Percentiles rank a stretch among this genome's conserved stretches.
These are phyloP conservation scores for Moniliophthora roreri DNA, from an alignment of 1,284 basidiomycete species.

Conservation along the genomic window DNA sequence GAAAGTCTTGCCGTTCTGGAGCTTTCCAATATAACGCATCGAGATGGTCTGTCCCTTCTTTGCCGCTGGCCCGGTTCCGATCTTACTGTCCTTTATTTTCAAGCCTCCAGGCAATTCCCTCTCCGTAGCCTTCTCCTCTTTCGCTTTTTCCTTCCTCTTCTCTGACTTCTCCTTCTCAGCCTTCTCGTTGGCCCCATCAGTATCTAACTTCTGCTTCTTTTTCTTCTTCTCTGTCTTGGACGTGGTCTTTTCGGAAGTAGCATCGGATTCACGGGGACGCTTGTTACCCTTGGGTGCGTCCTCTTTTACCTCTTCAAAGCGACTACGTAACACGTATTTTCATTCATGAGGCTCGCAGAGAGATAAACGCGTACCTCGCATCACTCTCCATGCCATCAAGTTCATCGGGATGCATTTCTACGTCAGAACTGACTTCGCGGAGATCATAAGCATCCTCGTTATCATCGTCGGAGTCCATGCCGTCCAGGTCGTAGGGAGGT, in stretches of 20 bases:
- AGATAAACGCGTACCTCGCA: conserved; percentile 42
- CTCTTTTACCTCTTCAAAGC: conserved; percentile 64
- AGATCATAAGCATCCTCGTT: conserved; percentile 64
- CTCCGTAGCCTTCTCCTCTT: conserved; percentile 38
- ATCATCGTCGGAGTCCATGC: conserved; percentile 46
- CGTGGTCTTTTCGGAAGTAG: conserved; percentile 40
- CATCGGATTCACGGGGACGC: conserved; percentile 59
- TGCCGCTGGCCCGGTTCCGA: conserved; percentile 80
- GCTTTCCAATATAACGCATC: conserved; percentile 92
- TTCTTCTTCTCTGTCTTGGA: conserved; percentile 67
- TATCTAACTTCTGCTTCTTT: conserved; percentile 74
- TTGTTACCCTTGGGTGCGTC: conserved; percentile 44
- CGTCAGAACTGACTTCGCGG: conserved; percentile 75
- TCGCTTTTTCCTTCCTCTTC: conserved; percentile 35
- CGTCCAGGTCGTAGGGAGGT: conserved; percentile 48
- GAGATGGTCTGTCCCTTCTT: conserved; percentile 84
- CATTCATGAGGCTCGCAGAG: neutral
- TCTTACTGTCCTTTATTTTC: conserved; percentile 75
- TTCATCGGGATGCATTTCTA: conserved; percentile 63
- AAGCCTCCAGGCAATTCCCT: conserved; percentile 71
- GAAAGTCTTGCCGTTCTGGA: conserved; percentile 83
- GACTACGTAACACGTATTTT: conserved; percentile 36
- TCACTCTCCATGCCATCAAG: conserved; percentile 49
- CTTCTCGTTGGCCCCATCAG: conserved; percentile 54
- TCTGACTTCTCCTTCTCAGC: conserved; percentile 40